Percentiles rank a stretch among this genome's conserved stretches.
These are phyloP conservation scores for Zygnema circumcarinatum DNA, from an alignment of 139 green algal species.

Conservation along the genomic window DNA sequence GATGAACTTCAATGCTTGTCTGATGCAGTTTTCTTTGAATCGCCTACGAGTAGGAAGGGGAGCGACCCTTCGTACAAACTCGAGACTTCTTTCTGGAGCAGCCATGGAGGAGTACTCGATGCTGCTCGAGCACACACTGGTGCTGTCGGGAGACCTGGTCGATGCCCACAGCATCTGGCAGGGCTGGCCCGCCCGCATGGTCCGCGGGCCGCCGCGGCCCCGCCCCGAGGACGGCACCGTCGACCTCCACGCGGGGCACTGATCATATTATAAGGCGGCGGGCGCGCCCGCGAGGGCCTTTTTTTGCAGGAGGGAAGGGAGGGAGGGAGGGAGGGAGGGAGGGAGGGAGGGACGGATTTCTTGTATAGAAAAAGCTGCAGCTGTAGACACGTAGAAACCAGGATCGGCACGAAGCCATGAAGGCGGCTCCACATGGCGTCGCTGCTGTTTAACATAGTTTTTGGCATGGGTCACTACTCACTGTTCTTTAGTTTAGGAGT, in stretches of 20 bases:
- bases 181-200: conserved; percentile 17
- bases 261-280: too few species aligned
- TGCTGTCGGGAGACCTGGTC: conserved; percentile 52
- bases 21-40: conserved; percentile 4
- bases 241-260: background rate
- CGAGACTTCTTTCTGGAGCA: conserved; percentile 30
- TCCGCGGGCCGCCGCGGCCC: background rate
- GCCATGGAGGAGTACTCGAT: conserved; percentile 29
- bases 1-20: too few species aligned
- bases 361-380: too few species aligned
- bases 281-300: too few species aligned
- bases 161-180: conserved; percentile 37
- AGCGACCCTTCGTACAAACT: conserved; percentile 31
- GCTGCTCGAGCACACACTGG: conserved; percentile 57
- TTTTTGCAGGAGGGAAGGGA: background rate
- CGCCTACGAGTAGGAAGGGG: conserved; percentile 12
- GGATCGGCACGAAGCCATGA: too few species aligned
- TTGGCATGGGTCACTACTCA: too few species aligned
- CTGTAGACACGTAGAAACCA: too few species aligned
- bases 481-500: too few species aligned
- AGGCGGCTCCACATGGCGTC: too few species aligned
- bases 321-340: background rate
- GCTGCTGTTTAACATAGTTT: too few species aligned
- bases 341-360: background rate
- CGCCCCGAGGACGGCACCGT: background rate